Evolutionary conservation across 768 basidiomycete species (phyloP).

Genomic region (Suillus occidentalis): DNA sequence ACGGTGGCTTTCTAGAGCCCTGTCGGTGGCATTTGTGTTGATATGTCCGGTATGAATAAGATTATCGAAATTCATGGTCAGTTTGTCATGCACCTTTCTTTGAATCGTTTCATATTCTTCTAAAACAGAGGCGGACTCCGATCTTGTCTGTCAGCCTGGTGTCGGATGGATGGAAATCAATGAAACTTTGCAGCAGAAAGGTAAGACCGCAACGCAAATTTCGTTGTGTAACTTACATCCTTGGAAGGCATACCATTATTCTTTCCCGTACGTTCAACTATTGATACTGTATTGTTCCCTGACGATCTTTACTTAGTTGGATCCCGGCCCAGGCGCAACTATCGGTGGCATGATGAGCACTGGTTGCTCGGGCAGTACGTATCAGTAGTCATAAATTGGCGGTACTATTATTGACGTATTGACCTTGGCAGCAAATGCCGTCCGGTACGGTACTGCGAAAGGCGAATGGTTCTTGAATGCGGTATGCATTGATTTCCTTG

Average conservation of each 20-base stretch:
- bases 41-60: conserved; percentile 76
- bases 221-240: not conserved
- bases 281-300: not conserved
- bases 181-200: conserved; percentile 61
- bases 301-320: conserved; percentile 45
- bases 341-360: conserved; percentile 88
- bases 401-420: not conserved
- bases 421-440: conserved; percentile 60
- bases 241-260: conserved; percentile 71
- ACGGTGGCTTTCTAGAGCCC: conserved; percentile 14
- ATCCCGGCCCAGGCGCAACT: conserved; percentile 77
- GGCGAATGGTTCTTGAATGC: conserved; percentile 89
- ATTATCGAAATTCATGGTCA: conserved; percentile 74
- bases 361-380: conserved; percentile 79
- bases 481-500: conserved; percentile 37
- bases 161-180: conserved; percentile 73
- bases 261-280: conserved; percentile 59
- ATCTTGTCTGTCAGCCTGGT: conserved; percentile 75
- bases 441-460: conserved; percentile 86
- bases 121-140: conserved; percentile 60
- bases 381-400: not conserved
- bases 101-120: not conserved
- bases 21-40: conserved; percentile 73
- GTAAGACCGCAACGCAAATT: conserved; percentile 23
- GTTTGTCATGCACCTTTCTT: conserved; percentile 12